Percentiles rank a stretch among this genome's conserved stretches.
These are phyloP conservation scores for Exobasidium cylindrosporum DNA, from an alignment of 1,284 basidiomycete species.

Conservation along the genomic window DNA sequence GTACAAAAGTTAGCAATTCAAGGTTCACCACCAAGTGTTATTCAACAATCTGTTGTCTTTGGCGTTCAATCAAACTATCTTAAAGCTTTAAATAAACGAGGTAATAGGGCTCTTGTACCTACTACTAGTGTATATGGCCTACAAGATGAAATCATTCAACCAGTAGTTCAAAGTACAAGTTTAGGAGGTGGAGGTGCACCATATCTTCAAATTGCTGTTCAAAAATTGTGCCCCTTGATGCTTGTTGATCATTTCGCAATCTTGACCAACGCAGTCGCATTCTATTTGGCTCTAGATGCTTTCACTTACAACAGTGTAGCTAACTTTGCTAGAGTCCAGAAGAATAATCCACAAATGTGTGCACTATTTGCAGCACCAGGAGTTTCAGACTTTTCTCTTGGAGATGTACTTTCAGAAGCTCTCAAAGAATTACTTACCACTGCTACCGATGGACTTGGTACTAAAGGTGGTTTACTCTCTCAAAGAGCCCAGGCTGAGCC, in stretches of 20 bases:
- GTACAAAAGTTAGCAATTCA: constrained; percentile 18
- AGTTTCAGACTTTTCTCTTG: neutral
- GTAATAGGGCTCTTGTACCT: constrained; percentile 41
- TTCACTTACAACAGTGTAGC: constrained; percentile 10
- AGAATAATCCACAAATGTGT: neutral
- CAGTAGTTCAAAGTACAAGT: constrained; percentile 10
- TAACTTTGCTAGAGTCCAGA: neutral
- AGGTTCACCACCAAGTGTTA: constrained; percentile 28
- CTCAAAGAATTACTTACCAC: neutral
- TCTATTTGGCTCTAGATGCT: constrained; percentile 18
- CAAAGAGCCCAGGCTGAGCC: neutral
- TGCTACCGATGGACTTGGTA: neutral
- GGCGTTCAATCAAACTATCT: constrained; percentile 32
- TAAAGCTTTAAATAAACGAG: constrained; percentile 35
- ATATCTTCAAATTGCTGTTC: constrained; percentile 25
- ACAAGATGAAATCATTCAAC: constrained; percentile 50
- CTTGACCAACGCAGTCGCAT: constrained; percentile 25
- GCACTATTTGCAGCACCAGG: neutral
- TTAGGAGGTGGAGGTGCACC: constrained; percentile 19
- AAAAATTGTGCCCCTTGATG: constrained; percentile 17
- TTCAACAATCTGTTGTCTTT: constrained; percentile 40
- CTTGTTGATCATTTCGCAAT: constrained; percentile 26
- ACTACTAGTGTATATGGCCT: constrained; percentile 28
- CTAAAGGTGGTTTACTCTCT: neutral
- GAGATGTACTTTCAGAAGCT: neutral